Evolutionary conservation across 2,329 filamentous ascomycete species (phyloP), one percentile per base, ranked within the genome.

Genomic region (Trichoderma sp.): DNA sequence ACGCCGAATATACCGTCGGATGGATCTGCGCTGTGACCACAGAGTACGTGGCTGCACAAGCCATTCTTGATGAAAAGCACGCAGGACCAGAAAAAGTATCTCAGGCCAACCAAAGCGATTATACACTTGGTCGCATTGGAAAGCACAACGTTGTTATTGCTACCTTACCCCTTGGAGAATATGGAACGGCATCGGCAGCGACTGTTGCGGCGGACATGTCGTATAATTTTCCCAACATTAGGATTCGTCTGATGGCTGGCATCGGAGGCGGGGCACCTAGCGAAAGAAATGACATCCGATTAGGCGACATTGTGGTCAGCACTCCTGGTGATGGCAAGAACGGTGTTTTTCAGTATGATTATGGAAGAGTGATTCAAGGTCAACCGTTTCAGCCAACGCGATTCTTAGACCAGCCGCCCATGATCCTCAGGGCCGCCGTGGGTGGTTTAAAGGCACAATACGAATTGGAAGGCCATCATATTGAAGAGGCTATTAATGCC

Each of bases 131-230:
- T 5, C 57, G 32, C 3, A 72, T 76, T 7, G 72, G 71, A 15
- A 9, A 30, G 1, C 75, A 77, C 12, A 74, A 76, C 12, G 28
- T 74, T n/a, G 74, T 74, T 9, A 75, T 76, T 21, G 73, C 75
- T 15, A 53, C 56, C 1, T 15, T 76, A 1, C 72, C 74, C 0
- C 2, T 1, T 14, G 56, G 56, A 6, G 71, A 53, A 65, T 66
- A 66, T 12, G 47, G 63, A 5, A 66, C 43, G 12, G 63, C 43
- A 26, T 32, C 63, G 1, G 63, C 63, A 15, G 63, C 63, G 21
- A 15, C 30, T 3, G 47, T 66, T 24, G 63, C 63, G 6, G 32
- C 12, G 7, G 63, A 56, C 4, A 66, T 66, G 63, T 34, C 47
- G 28, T 30, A 32, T n/a, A 56, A 47, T 9, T 66, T 66, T 2